Base-by-base conservation (phyloP, 495 filamentous ascomycete species). In the Trichocladium uniseriatum region DNA sequence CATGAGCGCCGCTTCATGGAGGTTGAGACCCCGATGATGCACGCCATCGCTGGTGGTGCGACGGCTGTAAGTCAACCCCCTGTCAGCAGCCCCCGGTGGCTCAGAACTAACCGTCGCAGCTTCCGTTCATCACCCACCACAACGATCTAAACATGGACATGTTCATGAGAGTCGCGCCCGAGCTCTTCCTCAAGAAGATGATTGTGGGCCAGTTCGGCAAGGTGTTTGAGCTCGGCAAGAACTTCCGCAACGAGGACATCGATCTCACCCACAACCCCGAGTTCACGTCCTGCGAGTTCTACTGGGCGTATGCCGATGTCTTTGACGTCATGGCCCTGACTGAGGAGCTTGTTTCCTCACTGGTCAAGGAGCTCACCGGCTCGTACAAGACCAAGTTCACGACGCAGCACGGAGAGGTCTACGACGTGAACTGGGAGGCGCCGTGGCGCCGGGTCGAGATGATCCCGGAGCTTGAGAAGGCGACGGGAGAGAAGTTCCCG, bases 21-120 rank as follows among this genome's bases (percentile, higher is more conserved):
- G 66, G 88, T 97, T n/a, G 86, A 96, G 70, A 97, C 92, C 1
- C 94, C 94, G 8, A 94, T 97, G 80, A 87, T 99, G 83, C 94
- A 95, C 60, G 79, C 85, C 48, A 92, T 94, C 62, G 89, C 91
- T 22, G 92, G 92, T 60, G 92, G 92, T 52, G 92, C 92, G 16
- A 97, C 94, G 7, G 92, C 92, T 24, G 56, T 59, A 53, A 51
- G 56, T 58, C n/a, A n/a, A n/a, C n/a, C n/a, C n/a, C n/a, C n/a
- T n/a, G n/a, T n/a, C n/a, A n/a, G n/a, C n/a, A n/a, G n/a, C n/a
- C n/a, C 14, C 8, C 31, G 31, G 31, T 7, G 14, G 7, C 31
- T 34, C 7, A 34, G 11, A 15, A 41, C 24, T 50, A 32, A 51
- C 40, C 18, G 6, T 27, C 18, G 7, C 27, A 59, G 49, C 90